These are phyloP conservation scores for Yarrowia keelungensis DNA, from an alignment of 805 yeast genomes.

Conservation along the genomic window DNA sequence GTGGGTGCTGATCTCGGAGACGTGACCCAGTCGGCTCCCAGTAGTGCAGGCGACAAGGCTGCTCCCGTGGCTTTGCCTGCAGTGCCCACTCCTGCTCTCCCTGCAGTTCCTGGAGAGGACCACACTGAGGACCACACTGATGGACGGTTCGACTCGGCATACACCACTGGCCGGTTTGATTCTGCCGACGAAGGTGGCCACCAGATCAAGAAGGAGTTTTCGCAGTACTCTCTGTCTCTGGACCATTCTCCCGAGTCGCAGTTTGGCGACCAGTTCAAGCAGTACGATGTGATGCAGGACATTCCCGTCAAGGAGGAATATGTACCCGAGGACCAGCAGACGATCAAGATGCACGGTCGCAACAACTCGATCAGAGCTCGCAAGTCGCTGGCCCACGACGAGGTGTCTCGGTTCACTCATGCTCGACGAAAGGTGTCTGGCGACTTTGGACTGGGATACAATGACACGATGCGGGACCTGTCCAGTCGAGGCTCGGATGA, in stretches of 20 bases:
- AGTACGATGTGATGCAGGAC: conserved; percentile 27
- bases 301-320: conserved; percentile 35
- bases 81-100: conserved; percentile 24
- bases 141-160: conserved; percentile 7
- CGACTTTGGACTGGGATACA: conserved; percentile 26
- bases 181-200: conserved; percentile 9
- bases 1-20: background rate
- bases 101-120: conserved; percentile 2
- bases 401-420: conserved; percentile 30
- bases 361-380: conserved; percentile 26
- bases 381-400: conserved; percentile 18
- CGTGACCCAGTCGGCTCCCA: background rate
- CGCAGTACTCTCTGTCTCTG: conserved; percentile 12
- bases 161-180: conserved; percentile 26
- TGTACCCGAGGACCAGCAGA: conserved; percentile 33
- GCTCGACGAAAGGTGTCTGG: conserved; percentile 30
- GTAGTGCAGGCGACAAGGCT: background rate
- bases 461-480: conserved; percentile 30
- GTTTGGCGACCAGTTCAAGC: conserved; percentile 31
- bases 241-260: conserved; percentile 13
- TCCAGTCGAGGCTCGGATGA: conserved; percentile 8
- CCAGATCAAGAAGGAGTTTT: conserved; percentile 11
- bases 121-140: background rate
- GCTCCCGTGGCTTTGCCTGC: background rate
- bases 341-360: conserved; percentile 31